phyloP scores from a whole-genome alignment of 2,329 filamentous ascomycete genomes.

The Coniella lustricola region DNA sequence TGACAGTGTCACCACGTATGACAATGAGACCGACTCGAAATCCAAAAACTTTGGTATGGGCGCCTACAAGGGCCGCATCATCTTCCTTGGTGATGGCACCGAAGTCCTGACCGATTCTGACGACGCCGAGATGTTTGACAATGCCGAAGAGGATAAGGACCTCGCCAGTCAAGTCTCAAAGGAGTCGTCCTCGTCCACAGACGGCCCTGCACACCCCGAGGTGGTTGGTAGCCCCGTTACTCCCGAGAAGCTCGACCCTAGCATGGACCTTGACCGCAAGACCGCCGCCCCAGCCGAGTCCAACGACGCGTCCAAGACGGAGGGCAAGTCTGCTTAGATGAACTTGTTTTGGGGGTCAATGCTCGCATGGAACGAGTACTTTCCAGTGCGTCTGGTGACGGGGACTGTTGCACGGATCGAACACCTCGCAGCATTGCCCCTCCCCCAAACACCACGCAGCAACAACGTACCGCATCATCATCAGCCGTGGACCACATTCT shows the following conservation, averaged over 20 bases:
- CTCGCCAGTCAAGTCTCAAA: constrained; percentile 77
- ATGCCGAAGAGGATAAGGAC: constrained; percentile 77
- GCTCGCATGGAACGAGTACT: not conserved
- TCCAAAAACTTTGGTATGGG: constrained; percentile 55
- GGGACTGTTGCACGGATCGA: too few relatives aligned
- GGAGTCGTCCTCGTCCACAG: constrained; percentile 31
- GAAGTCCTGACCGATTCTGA: constrained; percentile 84
- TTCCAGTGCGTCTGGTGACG: too few relatives aligned
- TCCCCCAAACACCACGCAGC: too few relatives aligned
- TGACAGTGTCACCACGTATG: constrained; percentile 70
- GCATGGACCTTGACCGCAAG: constrained; percentile 12
- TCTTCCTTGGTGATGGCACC: constrained; percentile 90
- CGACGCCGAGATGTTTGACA: constrained; percentile 91
- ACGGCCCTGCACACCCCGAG: constrained; percentile 16
- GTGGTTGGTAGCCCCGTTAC: constrained; percentile 16
- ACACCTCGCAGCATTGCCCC: too few relatives aligned
- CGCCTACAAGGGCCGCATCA: constrained; percentile 78
- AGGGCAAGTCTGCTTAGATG: constrained; percentile 11
- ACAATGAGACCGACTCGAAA: constrained; percentile 58
- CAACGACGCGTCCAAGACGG: constrained; percentile 4
- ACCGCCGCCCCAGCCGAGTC: constrained; percentile 1
- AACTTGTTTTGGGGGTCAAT: not conserved
- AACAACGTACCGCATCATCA: too few relatives aligned
- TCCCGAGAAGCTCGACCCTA: constrained; percentile 16
- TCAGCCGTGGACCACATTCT: too few relatives aligned